A percentile compares a stretch with the other conserved stretches of the same genome.
Conservation (phyloP, 352 stramenopile genomes). For the Phytopythium delawarense region DNA sequence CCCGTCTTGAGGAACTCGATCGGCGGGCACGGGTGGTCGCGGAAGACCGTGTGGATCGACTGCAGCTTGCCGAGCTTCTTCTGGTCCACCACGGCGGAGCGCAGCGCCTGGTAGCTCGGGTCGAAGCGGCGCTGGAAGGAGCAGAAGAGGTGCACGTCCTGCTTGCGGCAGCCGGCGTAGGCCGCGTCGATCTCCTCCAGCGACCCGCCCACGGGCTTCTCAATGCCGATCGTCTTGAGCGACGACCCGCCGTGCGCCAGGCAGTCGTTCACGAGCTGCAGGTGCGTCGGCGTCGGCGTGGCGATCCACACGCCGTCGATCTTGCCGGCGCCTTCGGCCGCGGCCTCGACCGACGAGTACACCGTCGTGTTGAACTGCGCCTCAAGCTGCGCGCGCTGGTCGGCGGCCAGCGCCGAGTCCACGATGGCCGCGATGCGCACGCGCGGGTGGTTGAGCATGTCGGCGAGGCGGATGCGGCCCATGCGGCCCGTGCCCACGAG, state of each 20-base stretch:
- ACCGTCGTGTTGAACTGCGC: slow-evolving; percentile 41
- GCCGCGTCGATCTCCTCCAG: slow-evolving; percentile 57
- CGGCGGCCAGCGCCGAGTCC: slow-evolving; percentile 28
- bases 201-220: slow-evolving; percentile 63
- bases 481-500: slow-evolving; percentile 75
- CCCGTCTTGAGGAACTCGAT: slow-evolving; percentile 85
- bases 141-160: slow-evolving; percentile 74
- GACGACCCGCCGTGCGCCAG: slow-evolving; percentile 10
- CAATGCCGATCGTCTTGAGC: slow-evolving; percentile 56
- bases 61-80: slow-evolving; percentile 57
- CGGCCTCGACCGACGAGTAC: slow-evolving; percentile 32
- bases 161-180: slow-evolving; percentile 45
- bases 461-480: slow-evolving; percentile 62
- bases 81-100: slow-evolving; percentile 38
- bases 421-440: slow-evolving; percentile 61
- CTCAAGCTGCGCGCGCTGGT: slow-evolving; percentile 21
- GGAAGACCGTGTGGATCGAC: slow-evolving; percentile 87
- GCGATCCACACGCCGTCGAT: slow-evolving; percentile 73
- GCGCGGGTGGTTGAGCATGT: slow-evolving; percentile 46
- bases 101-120: slow-evolving; percentile 72
- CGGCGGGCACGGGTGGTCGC: slow-evolving; percentile 85
- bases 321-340: slow-evolving; percentile 11
- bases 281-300: slow-evolving; percentile 68
- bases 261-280: slow-evolving; percentile 41
- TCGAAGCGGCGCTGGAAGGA: slow-evolving; percentile 92